These are phyloP conservation scores for Hypomontagnella monticulosa DNA, from an alignment of 495 filamentous ascomycete genomes.

Conservation along the genomic window DNA sequence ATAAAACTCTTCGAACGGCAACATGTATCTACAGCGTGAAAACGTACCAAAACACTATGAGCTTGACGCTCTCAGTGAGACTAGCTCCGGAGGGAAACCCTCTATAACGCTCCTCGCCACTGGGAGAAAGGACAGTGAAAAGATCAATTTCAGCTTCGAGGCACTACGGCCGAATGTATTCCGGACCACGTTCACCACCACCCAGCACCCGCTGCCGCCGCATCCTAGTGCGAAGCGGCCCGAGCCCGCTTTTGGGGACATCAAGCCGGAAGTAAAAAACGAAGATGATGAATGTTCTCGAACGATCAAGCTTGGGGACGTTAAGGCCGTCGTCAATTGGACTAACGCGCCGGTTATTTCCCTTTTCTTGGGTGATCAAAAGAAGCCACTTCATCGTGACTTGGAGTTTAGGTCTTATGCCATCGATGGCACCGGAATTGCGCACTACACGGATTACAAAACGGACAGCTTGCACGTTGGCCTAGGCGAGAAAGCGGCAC, in stretches of 20 bases:
- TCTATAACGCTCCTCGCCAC: conserved; percentile 56
- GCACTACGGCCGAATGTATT: conserved; percentile 68
- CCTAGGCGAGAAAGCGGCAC: conserved; percentile 73
- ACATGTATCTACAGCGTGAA: conserved; percentile 44
- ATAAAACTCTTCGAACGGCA: background rate
- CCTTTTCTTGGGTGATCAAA: conserved; percentile 59
- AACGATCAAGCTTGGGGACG: conserved; percentile 57
- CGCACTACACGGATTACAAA: conserved; percentile 69
- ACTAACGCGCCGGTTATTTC: conserved; percentile 63
- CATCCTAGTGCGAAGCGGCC: conserved; percentile 66
- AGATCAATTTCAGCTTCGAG: conserved; percentile 67
- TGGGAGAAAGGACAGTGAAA: conserved; percentile 40
- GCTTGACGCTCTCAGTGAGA: conserved; percentile 13
- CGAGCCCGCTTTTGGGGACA: conserved; percentile 41
- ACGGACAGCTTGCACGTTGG: conserved; percentile 69
- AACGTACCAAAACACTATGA: conserved; percentile 38
- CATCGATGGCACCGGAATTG: conserved; percentile 64
- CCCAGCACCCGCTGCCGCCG: conserved; percentile 65
- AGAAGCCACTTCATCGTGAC: conserved; percentile 64
- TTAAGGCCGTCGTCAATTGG: conserved; percentile 66
- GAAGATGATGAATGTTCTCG: conserved; percentile 40
- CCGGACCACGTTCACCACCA: conserved; percentile 70
- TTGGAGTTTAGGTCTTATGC: conserved; percentile 70
- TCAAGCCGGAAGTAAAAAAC: conserved; percentile 40
- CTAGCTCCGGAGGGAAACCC: background rate